Conservation (phyloP, 202 grass and related monocot species). For the Digitaria exilis region DNA sequence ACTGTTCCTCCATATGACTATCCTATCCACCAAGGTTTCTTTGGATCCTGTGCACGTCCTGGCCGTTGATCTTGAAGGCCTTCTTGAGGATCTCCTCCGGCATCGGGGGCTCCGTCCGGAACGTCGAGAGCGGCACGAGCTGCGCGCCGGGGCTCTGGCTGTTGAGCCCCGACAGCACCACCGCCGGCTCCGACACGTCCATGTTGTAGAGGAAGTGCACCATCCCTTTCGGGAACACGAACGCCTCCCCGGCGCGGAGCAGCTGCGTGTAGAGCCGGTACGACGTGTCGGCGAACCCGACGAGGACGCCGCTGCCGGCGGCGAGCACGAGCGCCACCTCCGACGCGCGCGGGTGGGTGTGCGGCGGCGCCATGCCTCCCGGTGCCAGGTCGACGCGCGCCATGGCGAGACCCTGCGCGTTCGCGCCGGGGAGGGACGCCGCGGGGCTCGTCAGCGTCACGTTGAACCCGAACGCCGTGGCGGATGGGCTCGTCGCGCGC, state of each 20-base stretch:
- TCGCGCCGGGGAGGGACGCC: conserved; percentile 49
- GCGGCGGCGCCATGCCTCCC: conserved; percentile 55
- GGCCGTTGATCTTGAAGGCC: conserved; percentile 55
- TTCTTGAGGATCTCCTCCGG: conserved; percentile 58
- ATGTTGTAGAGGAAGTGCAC: conserved; percentile 63
- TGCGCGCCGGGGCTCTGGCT: conserved; percentile 73
- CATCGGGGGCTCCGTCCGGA: conserved; percentile 50
- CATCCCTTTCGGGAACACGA: conserved; percentile 65
- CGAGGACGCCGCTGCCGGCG: conserved; percentile 50
- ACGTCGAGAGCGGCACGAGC: conserved; percentile 51
- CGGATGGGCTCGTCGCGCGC: conserved; percentile 17
- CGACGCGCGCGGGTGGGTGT: conserved; percentile 69
- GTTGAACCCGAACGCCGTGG: conserved; percentile 50
- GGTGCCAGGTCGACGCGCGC: conserved; percentile 49
- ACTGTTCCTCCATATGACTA: not conserved
- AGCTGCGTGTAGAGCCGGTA: conserved; percentile 66
- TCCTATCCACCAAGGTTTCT: conserved; percentile 50
- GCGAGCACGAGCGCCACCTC: conserved; percentile 54
- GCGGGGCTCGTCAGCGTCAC: conserved; percentile 49
- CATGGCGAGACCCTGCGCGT: conserved; percentile 64
- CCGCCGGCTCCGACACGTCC: conserved; percentile 39
- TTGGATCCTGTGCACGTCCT: conserved; percentile 62
- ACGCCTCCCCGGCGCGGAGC: conserved; percentile 64
- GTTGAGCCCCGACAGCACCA: conserved; percentile 58
- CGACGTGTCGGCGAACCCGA: conserved; percentile 71